Percentiles rank a stretch among this genome's conserved stretches.
Conservation (phyloP, 495 filamentous ascomycete genomes). For the Lophiotrema nucula region DNA sequence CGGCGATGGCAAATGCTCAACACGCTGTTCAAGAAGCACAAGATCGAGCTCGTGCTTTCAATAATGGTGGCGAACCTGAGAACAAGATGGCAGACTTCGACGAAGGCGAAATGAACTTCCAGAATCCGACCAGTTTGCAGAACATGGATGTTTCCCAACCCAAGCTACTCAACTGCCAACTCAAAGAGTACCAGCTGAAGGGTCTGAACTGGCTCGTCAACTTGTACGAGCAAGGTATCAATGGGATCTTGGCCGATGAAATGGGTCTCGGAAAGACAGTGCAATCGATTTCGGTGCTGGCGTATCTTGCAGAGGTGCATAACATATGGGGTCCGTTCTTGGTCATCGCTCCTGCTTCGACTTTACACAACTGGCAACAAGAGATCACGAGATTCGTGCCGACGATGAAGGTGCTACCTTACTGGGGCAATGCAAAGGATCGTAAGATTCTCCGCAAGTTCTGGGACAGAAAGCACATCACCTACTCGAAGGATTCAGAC, state of each 20-base stretch:
- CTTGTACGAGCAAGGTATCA: constrained; percentile 98
- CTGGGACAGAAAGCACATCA: constrained; percentile 97
- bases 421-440: constrained; percentile 94
- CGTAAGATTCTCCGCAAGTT: constrained; percentile 96
- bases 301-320: constrained; percentile 92
- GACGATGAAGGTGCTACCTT: constrained; percentile 87
- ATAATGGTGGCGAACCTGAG: constrained; percentile 53
- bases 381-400: constrained; percentile 95
- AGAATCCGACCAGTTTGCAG: constrained; percentile 92
- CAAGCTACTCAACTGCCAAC: constrained; percentile 84
- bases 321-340: constrained; percentile 98
- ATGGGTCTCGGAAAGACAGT: constrained; percentile 99
- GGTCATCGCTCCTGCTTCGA: constrained; percentile 94
- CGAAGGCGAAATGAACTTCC: constrained; percentile 98
- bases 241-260: constrained; percentile 96
- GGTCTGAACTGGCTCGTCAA: constrained; percentile 99
- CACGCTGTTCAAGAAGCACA: constrained; percentile 94
- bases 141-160: constrained; percentile 93
- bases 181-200: constrained; percentile 98
- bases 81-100: constrained; percentile 52
- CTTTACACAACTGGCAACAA: constrained; percentile 98
- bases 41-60: constrained; percentile 88
- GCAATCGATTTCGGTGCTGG: constrained; percentile 99
- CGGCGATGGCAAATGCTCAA: constrained; percentile 93
- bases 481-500: constrained; percentile 84